Conservation (phyloP, 768 basidiomycete species). For the Auriscalpium vulgare region DNA sequence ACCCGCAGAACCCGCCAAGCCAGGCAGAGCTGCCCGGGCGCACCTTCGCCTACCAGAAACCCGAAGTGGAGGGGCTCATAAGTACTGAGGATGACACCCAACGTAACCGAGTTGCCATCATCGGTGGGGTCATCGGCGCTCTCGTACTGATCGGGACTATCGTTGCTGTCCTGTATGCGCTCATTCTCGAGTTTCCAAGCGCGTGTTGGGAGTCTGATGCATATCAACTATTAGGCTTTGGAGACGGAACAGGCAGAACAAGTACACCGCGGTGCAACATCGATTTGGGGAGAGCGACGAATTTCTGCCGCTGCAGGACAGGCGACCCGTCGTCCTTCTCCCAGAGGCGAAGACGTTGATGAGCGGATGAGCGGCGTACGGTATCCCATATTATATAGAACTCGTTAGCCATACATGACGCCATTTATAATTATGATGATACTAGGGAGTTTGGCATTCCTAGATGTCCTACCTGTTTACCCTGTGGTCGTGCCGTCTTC, state of each 20-base stretch:
- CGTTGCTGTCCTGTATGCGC: conserved; percentile 27
- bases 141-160: conserved; percentile 29
- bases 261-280: not conserved
- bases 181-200: not conserved
- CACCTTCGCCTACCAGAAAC: conserved; percentile 40
- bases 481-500: too few species aligned
- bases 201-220: not conserved
- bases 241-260: not conserved
- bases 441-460: too few species aligned
- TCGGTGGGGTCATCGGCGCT: conserved; percentile 40
- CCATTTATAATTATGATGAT: too few species aligned
- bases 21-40: conserved; percentile 25
- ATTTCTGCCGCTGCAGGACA: too few species aligned
- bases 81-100: conserved; percentile 37
- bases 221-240: not conserved
- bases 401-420: too few species aligned
- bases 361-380: too few species aligned
- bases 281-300: too few species aligned
- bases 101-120: conserved; percentile 36
- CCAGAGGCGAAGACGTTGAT: too few species aligned
- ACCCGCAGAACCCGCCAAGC: conserved; percentile 18
- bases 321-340: too few species aligned
- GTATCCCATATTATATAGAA: too few species aligned
- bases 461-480: too few species aligned
- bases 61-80: conserved; percentile 42